Conservation (phyloP, 2,329 filamentous ascomycete genomes). For the Mariannaea elegans region DNA sequence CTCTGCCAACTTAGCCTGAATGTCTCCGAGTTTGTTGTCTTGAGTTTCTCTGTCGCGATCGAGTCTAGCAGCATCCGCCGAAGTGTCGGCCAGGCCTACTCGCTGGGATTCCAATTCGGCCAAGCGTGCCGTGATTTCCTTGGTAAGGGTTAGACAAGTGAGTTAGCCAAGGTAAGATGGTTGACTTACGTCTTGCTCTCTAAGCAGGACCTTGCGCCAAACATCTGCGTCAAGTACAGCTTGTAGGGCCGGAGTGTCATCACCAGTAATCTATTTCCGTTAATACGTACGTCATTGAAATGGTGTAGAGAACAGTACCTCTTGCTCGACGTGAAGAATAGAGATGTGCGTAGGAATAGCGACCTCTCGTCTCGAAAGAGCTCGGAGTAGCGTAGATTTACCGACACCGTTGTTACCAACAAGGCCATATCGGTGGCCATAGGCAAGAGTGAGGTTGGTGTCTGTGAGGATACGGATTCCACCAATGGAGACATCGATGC, state of each 20-base stretch:
- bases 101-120: slow-evolving; percentile 81
- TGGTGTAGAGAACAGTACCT: slow-evolving; percentile 63
- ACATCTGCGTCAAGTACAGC: slow-evolving; percentile 97
- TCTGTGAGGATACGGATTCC: slow-evolving; percentile 90
- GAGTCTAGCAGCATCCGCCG: slow-evolving; percentile 83
- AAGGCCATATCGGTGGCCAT: slow-evolving; percentile 93
- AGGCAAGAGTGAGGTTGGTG: slow-evolving; percentile 88
- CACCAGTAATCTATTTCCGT: slow-evolving; percentile 78
- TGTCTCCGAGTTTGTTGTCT: slow-evolving; percentile 88
- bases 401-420: slow-evolving; percentile 99
- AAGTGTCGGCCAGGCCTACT: slow-evolving; percentile 86
- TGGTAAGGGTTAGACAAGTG: slow-evolving; percentile 42
- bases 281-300: background rate
- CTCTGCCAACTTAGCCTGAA: slow-evolving; percentile 90
- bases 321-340: slow-evolving; percentile 98
- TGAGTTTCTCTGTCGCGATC: slow-evolving; percentile 90
- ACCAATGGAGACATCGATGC: slow-evolving; percentile 92
- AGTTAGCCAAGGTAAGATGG: background rate
- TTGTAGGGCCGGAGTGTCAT: slow-evolving; percentile 94
- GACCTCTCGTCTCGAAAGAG: slow-evolving; percentile 90
- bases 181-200: slow-evolving; percentile 79
- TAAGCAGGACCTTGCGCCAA: slow-evolving; percentile 94
- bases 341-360: slow-evolving; percentile 97
- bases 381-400: slow-evolving; percentile 93
- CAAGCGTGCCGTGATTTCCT: slow-evolving; percentile 82